A percentile compares a stretch with the other conserved stretches of the same genome.
These are phyloP conservation scores for Cystobasidium slooffiae DNA, from an alignment of 1,284 basidiomycete genomes.

Conservation along the genomic window DNA sequence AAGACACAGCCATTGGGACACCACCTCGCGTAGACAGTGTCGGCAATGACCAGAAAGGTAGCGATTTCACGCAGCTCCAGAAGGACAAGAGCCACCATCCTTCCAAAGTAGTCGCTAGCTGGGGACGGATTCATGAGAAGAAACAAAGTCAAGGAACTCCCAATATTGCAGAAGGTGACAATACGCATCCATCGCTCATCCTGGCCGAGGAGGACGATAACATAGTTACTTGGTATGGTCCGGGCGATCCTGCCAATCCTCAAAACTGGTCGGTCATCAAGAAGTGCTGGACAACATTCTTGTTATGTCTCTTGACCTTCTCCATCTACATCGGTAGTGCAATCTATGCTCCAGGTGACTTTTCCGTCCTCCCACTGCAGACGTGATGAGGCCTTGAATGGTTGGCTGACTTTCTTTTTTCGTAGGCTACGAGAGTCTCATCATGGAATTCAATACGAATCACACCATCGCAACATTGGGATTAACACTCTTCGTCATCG, in stretches of 20 bases:
- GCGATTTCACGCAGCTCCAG: background rate
- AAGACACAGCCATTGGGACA: background rate
- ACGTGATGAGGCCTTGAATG: too few species aligned
- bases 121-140: conserved; percentile 8
- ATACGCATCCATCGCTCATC: conserved; percentile 1
- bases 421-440: conserved; percentile 31
- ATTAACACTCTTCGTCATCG: conserved; percentile 45
- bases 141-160: background rate
- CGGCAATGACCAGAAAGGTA: background rate
- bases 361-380: too few species aligned
- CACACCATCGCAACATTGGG: conserved; percentile 43
- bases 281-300: conserved; percentile 44
- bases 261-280: conserved; percentile 44
- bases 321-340: conserved; percentile 43
- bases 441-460: conserved; percentile 37
- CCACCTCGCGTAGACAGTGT: background rate
- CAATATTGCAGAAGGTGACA: conserved; percentile 7
- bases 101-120: background rate
- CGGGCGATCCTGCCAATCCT: conserved; percentile 41
- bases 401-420: too few species aligned
- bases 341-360: conserved; percentile 16
- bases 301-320: conserved; percentile 44
- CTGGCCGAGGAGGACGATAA: conserved; percentile 30
- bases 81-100: conserved; percentile 23
- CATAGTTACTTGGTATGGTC: conserved; percentile 43